Evolutionary conservation across 202 grass and related monocot genomes (phyloP).

Genomic region (Miscanthus sacchariflorus): DNA sequence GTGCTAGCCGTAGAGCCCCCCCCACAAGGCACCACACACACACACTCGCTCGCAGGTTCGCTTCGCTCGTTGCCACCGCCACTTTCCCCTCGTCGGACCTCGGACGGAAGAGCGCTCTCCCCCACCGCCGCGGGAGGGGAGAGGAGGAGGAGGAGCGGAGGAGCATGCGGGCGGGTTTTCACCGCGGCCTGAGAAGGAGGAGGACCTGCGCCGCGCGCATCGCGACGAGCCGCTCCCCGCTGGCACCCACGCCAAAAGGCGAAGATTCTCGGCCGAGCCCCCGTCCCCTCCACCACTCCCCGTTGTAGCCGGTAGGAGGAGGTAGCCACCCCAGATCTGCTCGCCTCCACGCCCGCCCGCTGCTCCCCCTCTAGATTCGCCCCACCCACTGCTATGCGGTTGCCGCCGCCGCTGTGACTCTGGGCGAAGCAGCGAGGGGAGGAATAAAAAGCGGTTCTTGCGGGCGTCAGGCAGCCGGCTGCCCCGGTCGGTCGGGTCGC

Average conservation of each 20-base stretch:
- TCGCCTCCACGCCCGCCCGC: background rate
- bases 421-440: background rate
- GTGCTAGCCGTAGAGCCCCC: background rate
- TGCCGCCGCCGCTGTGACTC: background rate
- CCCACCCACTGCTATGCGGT: constrained; percentile 23
- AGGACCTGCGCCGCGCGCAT: background rate
- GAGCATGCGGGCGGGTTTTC: constrained; percentile 53
- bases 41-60: background rate
- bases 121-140: background rate
- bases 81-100: background rate
- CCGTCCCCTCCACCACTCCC: constrained; percentile 36
- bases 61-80: background rate
- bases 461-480: background rate
- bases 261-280: constrained; percentile 49
- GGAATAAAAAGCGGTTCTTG: background rate
- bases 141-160: background rate
- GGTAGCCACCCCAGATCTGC: constrained; percentile 52
- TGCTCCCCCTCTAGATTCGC: constrained; percentile 46
- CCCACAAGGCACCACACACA: background rate
- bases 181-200: constrained; percentile 12
- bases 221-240: constrained; percentile 60
- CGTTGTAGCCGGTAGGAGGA: background rate
- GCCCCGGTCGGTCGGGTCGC: background rate
- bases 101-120: background rate
- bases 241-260: constrained; percentile 56